phyloP scores from a whole-genome alignment of 495 filamentous ascomycete genomes.

The Xylaria venustula region DNA sequence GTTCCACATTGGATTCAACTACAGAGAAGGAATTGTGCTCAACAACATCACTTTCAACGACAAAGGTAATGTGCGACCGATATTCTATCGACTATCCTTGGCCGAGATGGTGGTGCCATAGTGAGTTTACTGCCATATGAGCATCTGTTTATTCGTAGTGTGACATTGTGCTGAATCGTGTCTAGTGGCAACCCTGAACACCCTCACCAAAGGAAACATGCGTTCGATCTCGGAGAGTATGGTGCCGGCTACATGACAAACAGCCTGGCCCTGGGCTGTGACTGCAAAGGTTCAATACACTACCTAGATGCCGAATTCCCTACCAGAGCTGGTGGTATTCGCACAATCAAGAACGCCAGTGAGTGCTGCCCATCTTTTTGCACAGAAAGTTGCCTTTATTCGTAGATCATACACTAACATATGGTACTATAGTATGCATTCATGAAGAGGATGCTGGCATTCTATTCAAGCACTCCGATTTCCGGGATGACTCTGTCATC shows the following conservation, averaged over 20 bases:
- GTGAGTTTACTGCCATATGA: slow-evolving; percentile 20
- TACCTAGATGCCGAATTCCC: slow-evolving; percentile 83
- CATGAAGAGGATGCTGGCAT: slow-evolving; percentile 95
- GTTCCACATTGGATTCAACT: slow-evolving; percentile 93
- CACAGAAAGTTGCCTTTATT: neutral
- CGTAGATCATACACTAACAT: neutral
- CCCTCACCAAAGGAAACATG: slow-evolving; percentile 91
- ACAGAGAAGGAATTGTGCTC: slow-evolving; percentile 89
- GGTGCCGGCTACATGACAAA: slow-evolving; percentile 97
- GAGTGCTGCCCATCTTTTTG: neutral
- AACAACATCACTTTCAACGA: slow-evolving; percentile 92
- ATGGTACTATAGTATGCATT: slow-evolving; percentile 64
- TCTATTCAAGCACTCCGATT: slow-evolving; percentile 94
- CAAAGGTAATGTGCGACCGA: slow-evolving; percentile 71
- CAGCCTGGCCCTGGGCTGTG: slow-evolving; percentile 81
- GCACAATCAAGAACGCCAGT: slow-evolving; percentile 81
- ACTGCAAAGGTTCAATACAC: slow-evolving; percentile 94
- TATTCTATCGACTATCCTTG: slow-evolving; percentile 90
- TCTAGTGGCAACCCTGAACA: slow-evolving; percentile 77
- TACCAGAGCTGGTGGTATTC: slow-evolving; percentile 72
- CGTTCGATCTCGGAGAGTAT: slow-evolving; percentile 93
- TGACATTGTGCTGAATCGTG: neutral
- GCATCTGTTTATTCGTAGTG: neutral
- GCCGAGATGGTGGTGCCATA: slow-evolving; percentile 98
- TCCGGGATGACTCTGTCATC: slow-evolving; percentile 83